Base-by-base conservation (phyloP, 75 land plant species). In the Picea glauca region DNA sequence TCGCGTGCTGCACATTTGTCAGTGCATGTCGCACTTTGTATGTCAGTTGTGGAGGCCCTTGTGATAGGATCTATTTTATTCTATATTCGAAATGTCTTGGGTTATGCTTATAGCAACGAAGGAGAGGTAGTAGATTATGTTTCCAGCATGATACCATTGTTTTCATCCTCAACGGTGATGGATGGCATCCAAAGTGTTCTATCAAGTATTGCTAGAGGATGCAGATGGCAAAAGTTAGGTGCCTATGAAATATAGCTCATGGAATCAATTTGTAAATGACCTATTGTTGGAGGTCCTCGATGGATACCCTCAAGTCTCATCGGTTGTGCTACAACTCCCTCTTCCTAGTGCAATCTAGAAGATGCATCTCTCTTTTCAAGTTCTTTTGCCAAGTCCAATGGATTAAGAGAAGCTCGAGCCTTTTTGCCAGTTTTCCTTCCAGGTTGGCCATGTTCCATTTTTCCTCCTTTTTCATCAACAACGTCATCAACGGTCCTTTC, bases 251-350 rank as follows among this genome's bases (percentile, higher is more conserved):
- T 79, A 14, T 87, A 75, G 72, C 88, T 88, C 40, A 78, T 76
- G 4, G 85, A 79, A 59, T 88, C 87, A 58, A 92, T 79, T 80
- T 94, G 93, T 83, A 94, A 80, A 84, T 91, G 90, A n/a, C 99
- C 99, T 74, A 96, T 84, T 46, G 89, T 88, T 56, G 89, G 94
- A 14, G 98, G 90, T 1, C 91, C 98, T 66, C 92, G 86, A 54
- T 88, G 81, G 23, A 94, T 89, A 58, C 99, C 99, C 76, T 92
- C 95, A 70, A 96, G 89, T 78, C 89, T 87, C 99, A 96, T 96
- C 4, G 98, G 99, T 68, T 92, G 98, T 20, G 99, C 92, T 77
- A 90, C 92, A 9, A 89, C 97, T 26, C 99, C 97, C 72, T 88
- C 99, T 76, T 92, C 89, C 85, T 26, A 91, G 50, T 94, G 90